Evolutionary conservation across 345 rosid genomes (phyloP), one percentile per base, ranked within the genome.

Genomic region (Eutrema yunnanense): DNA sequence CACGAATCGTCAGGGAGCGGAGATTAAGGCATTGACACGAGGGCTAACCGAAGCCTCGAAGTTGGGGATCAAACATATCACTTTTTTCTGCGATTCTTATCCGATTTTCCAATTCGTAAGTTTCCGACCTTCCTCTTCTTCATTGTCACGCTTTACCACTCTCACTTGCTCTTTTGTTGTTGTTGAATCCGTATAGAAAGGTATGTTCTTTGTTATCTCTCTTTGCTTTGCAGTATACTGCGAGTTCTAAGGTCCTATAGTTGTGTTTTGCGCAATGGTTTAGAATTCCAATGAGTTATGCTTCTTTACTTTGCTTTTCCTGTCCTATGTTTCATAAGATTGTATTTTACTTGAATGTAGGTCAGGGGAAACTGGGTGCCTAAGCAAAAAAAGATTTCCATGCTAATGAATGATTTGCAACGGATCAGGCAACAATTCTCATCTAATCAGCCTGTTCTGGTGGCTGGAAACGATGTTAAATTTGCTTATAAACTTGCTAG

Each of bases 401-500:
- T 75, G 76, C 65, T 88, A 59, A 59, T 62, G 22, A 5, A 73
- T 80, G 16, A 49, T 51, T 30, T 76, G 38, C 71, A 36, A 12
- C 34, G 9, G 22, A 47, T 62, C 19, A 76, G 54, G 59, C 71
- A 37, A 62, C 53, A 55, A 0, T 76, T 76, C 26, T 1, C 66
- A 58, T 42, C 6, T 47, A 19, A n/a, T 13, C 51, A 56, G 30
- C 71, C 71, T 29, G 38, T 55, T 57, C 76, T 80, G 38, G 86
- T 81, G 78, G 66, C 81, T 11, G 84, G 70, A 14, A 73, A 70
- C 29, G 81, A 82, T 60, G 67, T 74, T 16, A 87, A 84, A 46
- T 79, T 49, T 78, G 94, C 85, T 14, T 81, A 77, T 52, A 86
- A 86, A 78, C 83, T 92, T 68, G 92, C 98, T 43, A 84, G 87